Evolutionary conservation across 495 filamentous ascomycete genomes (phyloP), one percentile per base, ranked within the genome.

Genomic region (Penicillium bovifimosum): DNA sequence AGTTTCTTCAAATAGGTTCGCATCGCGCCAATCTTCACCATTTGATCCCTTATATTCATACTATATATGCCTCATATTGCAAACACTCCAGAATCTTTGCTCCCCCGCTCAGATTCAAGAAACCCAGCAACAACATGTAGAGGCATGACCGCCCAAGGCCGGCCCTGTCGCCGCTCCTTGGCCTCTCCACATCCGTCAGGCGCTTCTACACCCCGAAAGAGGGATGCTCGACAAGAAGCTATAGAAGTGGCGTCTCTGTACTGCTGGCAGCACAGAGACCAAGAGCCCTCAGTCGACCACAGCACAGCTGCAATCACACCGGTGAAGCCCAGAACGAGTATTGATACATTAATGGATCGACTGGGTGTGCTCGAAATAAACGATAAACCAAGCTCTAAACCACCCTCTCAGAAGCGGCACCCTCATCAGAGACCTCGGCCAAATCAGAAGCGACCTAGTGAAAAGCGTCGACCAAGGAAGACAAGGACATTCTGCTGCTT

Each of bases 181-280:
- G 77, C 76, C 47, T 62, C 60, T 41, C 74, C 53, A 47, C 64
- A 51, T 55, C 55, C 70, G 8, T 76, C 77, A 16, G 55, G 67
- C 17, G 59, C 65, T 42, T 47, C 65, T 29, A 62, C 61, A 1
- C 64, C 66, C 18, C 64, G 61, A 52, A 67, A 71, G 60, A 65
- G 73, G 58, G 68, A 63, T 34, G 52, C 71, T 44, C 62, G 68
- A 41, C 59, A 75, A 42, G 63, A 72, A 13, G 39, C 47, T 59
- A 20, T 58, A 50, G 73, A 73, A 27, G 68, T 71, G 17, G 68
- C 78, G 9, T 77, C 77, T 27, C 82, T 80, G 48, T 98, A 89
- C 65, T 98, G 93, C 76, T 95, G 89, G 86, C 87, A 95, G 62
- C 93, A 98, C 69, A 89, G 88, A 58, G 89, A 95, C 53, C 93